phyloP scores from a whole-genome alignment of 345 rosid genomes.

The Hypericum androsaemum region DNA sequence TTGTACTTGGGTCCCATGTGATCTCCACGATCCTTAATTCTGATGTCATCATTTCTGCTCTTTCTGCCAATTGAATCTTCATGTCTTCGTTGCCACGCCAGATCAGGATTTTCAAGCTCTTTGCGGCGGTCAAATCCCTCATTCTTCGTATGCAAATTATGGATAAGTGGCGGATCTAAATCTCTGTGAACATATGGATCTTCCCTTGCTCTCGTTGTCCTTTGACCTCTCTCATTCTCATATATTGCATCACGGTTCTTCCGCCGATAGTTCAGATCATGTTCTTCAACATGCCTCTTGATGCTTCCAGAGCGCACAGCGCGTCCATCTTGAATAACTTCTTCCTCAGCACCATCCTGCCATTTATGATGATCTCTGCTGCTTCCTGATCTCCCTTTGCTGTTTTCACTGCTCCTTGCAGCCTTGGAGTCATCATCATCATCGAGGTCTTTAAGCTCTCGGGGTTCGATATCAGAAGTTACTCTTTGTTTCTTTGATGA shows the following conservation, averaged over 20 bases:
- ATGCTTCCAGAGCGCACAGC: constrained; percentile 28
- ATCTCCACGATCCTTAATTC: constrained; percentile 67
- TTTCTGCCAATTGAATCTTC: constrained; percentile 50
- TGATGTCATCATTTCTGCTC: constrained; percentile 51
- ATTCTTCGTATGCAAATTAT: constrained; percentile 32
- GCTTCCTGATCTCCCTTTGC: constrained; percentile 84
- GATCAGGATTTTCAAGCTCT: constrained; percentile 54
- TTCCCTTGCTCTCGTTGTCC: constrained; percentile 40
- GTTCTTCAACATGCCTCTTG: constrained; percentile 44
- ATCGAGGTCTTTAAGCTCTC: constrained; percentile 41
- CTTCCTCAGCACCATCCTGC: constrained; percentile 68
- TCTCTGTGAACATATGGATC: constrained; percentile 49
- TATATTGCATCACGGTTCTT: constrained; percentile 50
- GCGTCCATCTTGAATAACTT: constrained; percentile 60
- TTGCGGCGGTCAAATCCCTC: constrained; percentile 59
- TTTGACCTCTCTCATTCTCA: constrained; percentile 49
- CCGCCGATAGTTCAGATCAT: constrained; percentile 41
- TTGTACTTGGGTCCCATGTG: constrained; percentile 61
- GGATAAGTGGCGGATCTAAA: constrained; percentile 33
- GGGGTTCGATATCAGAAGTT: constrained; percentile 33
- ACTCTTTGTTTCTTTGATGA: constrained; percentile 28
- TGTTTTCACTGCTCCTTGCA: constrained; percentile 84
- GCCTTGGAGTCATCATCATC: constrained; percentile 65
- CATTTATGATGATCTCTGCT: constrained; percentile 63
- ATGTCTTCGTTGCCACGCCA: constrained; percentile 53